phyloP scores from a whole-genome alignment of 1,284 basidiomycete genomes.

The Malassezia yamatoensis region DNA sequence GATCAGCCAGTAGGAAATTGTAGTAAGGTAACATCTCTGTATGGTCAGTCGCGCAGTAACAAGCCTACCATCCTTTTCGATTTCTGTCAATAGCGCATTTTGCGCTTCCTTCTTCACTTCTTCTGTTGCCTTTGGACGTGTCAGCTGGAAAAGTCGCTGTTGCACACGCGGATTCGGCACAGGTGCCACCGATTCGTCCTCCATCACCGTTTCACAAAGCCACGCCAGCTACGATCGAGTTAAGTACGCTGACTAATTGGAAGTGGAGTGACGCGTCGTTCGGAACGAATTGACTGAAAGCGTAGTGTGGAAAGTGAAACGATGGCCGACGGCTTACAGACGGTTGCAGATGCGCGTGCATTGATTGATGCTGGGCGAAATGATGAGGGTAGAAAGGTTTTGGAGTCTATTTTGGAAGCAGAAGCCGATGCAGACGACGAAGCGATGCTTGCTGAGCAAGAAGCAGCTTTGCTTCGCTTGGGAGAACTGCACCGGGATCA shows the following conservation, averaged over 20 bases:
- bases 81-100: slow-evolving; percentile 61
- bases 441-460: slow-evolving; percentile 66
- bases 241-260: slow-evolving; percentile 12
- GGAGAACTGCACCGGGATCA: slow-evolving; percentile 79
- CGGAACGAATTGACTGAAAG: not conserved
- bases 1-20: slow-evolving; percentile 29
- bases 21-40: slow-evolving; percentile 46
- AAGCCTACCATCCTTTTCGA: slow-evolving; percentile 66
- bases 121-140: slow-evolving; percentile 54
- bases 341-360: slow-evolving; percentile 36
- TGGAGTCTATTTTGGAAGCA: slow-evolving; percentile 33
- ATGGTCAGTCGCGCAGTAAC: slow-evolving; percentile 12
- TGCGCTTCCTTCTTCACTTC: slow-evolving; percentile 32
- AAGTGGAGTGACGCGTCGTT: slow-evolving; percentile 12
- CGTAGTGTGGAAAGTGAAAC: not conserved
- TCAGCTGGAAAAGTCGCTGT: slow-evolving; percentile 42
- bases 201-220: slow-evolving; percentile 22
- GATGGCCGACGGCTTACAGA: slow-evolving; percentile 8
- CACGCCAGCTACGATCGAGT: slow-evolving; percentile 3
- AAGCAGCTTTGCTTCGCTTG: slow-evolving; percentile 72
- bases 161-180: slow-evolving; percentile 44
- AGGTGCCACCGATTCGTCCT: slow-evolving; percentile 40
- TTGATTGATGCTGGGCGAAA: slow-evolving; percentile 32
- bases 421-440: slow-evolving; percentile 50
- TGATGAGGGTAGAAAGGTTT: slow-evolving; percentile 32